These are phyloP conservation scores for Prunus mume DNA, from an alignment of 306 rosid species.

Conservation along the genomic window DNA sequence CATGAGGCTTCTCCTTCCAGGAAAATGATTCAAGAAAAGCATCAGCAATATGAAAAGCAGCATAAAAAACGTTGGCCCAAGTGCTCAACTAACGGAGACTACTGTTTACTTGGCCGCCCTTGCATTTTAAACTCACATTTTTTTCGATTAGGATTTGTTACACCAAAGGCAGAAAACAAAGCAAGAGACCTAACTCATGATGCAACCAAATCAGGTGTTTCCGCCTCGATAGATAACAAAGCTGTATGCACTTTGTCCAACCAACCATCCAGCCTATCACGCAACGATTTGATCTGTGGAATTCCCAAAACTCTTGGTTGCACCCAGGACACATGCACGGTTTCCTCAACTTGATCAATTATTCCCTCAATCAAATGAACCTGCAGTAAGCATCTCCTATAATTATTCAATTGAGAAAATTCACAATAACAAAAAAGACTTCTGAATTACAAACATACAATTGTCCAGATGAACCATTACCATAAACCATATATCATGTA, in stretches of 20 bases:
- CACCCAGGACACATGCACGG: slow-evolving; percentile 97
- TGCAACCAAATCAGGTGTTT: slow-evolving; percentile 95
- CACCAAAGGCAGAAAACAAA: slow-evolving; percentile 40
- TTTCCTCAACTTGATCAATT: slow-evolving; percentile 92
- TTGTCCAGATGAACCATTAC: neutral
- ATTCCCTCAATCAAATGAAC: slow-evolving; percentile 98
- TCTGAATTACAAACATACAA: neutral
- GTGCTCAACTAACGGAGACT: slow-evolving; percentile 34
- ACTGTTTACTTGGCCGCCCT: slow-evolving; percentile 34
- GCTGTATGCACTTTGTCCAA: slow-evolving; percentile 80
- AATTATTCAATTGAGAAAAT: slow-evolving; percentile 9
- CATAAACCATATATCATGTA: neutral
- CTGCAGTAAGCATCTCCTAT: slow-evolving; percentile 35
- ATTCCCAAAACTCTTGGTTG: slow-evolving; percentile 96
- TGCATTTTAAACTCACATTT: slow-evolving; percentile 25
- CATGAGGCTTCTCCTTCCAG: slow-evolving; percentile 48
- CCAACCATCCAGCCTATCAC: slow-evolving; percentile 85
- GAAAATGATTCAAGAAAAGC: slow-evolving; percentile 49
- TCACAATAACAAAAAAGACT: neutral
- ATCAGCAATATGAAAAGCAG: slow-evolving; percentile 38
- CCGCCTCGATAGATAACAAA: slow-evolving; percentile 89
- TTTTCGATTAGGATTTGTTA: slow-evolving; percentile 43
- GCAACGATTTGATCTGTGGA: slow-evolving; percentile 79
- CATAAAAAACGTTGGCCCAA: slow-evolving; percentile 40
- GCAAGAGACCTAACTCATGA: slow-evolving; percentile 40